Evolutionary conservation across 2,329 filamentous ascomycete species (phyloP).

Genomic region (Trichophyton verrucosum): DNA sequence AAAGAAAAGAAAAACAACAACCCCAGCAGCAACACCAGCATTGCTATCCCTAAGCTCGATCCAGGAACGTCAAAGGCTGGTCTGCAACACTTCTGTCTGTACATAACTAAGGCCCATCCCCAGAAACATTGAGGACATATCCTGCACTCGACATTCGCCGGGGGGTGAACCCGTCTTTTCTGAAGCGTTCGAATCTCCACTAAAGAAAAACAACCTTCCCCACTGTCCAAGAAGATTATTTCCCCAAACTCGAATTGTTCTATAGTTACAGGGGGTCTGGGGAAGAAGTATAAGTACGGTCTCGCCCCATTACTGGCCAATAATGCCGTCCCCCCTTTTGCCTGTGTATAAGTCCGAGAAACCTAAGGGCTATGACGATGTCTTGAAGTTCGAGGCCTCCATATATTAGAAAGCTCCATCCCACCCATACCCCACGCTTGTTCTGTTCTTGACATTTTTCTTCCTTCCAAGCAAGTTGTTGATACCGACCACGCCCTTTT

Average conservation of each 20-base stretch:
- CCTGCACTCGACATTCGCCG: not conserved
- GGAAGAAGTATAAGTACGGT: slow-evolving; percentile 4
- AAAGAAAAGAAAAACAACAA: not conserved
- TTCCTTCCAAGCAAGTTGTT: not conserved
- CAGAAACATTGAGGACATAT: too few species aligned
- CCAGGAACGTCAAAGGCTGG: not conserved
- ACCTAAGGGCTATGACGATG: not conserved
- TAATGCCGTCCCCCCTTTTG: not conserved
- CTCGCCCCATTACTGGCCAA: slow-evolving; percentile 2
- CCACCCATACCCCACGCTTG: not conserved
- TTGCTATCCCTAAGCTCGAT: not conserved
- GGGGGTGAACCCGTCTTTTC: not conserved
- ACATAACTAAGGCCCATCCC: not conserved
- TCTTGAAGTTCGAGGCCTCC: not conserved
- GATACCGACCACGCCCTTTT: not conserved
- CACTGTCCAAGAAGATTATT: slow-evolving; percentile 1
- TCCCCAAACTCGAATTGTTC: not conserved
- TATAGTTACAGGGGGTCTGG: not conserved
- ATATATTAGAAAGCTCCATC: slow-evolving; percentile 2
- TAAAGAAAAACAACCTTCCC: not conserved
- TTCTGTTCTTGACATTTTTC: not conserved
- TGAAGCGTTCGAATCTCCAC: not conserved
- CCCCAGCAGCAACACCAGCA: too few species aligned
- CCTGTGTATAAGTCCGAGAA: not conserved
- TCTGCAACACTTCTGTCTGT: not conserved